Percentiles rank a stretch among this genome's conserved stretches.
Conservation (phyloP, 139 green algal genomes). For the Coelastrella sp. region DNA sequence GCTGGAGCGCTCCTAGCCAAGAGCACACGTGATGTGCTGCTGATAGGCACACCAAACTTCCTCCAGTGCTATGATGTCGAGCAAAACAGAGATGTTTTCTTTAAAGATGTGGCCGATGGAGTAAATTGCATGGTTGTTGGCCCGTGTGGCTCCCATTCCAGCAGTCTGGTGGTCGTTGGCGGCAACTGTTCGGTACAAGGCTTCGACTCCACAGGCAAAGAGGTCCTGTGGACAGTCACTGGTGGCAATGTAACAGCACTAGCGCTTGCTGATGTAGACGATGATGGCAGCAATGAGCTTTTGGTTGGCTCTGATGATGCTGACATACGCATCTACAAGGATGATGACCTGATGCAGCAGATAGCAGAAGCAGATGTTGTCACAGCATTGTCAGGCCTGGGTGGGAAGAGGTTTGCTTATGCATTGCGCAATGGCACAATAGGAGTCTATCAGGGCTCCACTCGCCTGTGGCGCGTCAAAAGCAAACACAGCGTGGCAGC, state of each 20-base stretch:
- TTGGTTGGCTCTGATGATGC: conserved; percentile 78
- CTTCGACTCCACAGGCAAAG: conserved; percentile 66
- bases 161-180: conserved; percentile 69
- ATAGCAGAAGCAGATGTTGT: conserved; percentile 74
- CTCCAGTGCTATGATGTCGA: conserved; percentile 77
- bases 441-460: conserved; percentile 69
- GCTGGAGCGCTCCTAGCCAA: conserved; percentile 48
- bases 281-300: conserved; percentile 53
- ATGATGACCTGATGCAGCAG: conserved; percentile 74
- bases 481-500: conserved; percentile 70
- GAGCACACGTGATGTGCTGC: conserved; percentile 64
- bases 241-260: conserved; percentile 71
- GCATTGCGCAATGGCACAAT: conserved; percentile 83
- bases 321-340: conserved; percentile 74
- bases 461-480: conserved; percentile 84
- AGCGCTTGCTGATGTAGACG: conserved; percentile 70
- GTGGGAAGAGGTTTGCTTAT: conserved; percentile 65
- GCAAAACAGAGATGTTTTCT: conserved; percentile 81
- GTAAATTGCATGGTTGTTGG: conserved; percentile 63
- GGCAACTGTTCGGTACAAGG: conserved; percentile 80
- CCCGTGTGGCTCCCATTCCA: conserved; percentile 42
- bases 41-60: conserved; percentile 67
- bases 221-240: conserved; percentile 81
- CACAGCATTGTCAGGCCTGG: conserved; percentile 54
- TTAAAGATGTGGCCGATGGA: conserved; percentile 77